These are phyloP conservation scores for Apodospora peruviana DNA, from an alignment of 495 filamentous ascomycete species.

Conservation along the genomic window DNA sequence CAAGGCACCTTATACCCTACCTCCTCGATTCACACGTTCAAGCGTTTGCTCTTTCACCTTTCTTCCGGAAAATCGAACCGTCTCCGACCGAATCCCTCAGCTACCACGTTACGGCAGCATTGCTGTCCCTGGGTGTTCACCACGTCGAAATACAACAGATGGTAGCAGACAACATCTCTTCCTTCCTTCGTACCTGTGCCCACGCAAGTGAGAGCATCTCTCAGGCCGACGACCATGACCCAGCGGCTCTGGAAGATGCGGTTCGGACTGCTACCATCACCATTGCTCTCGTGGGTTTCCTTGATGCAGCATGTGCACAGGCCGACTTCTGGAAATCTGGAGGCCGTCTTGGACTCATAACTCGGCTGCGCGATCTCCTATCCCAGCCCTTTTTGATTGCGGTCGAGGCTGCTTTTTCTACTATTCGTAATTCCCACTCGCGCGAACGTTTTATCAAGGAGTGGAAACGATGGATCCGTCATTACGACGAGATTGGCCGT, in stretches of 20 bases:
- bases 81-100: conserved; percentile 87
- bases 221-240: conserved; percentile 47
- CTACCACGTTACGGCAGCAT: conserved; percentile 66
- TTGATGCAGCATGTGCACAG: conserved; percentile 71
- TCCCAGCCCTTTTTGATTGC: conserved; percentile 77
- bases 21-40: conserved; percentile 77
- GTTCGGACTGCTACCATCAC: conserved; percentile 63
- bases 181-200: conserved; percentile 63
- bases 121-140: conserved; percentile 70
- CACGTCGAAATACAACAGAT: conserved; percentile 58
- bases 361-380: conserved; percentile 62
- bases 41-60: conserved; percentile 69
- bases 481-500: conserved; percentile 71
- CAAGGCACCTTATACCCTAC: conserved; percentile 70
- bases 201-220: conserved; percentile 38
- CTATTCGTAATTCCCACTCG: conserved; percentile 60
- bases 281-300: conserved; percentile 79
- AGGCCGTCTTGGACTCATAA: conserved; percentile 65
- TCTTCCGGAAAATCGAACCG: conserved; percentile 72
- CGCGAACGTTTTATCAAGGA: conserved; percentile 51
- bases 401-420: conserved; percentile 81
- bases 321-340: conserved; percentile 70
- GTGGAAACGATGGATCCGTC: conserved; percentile 78
- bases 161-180: conserved; percentile 54
- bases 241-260: conserved; percentile 55